Percentiles rank a stretch among this genome's conserved stretches.
These are phyloP conservation scores for Penicillium decumbens DNA, from an alignment of 2,329 filamentous ascomycete species.

Conservation along the genomic window DNA sequence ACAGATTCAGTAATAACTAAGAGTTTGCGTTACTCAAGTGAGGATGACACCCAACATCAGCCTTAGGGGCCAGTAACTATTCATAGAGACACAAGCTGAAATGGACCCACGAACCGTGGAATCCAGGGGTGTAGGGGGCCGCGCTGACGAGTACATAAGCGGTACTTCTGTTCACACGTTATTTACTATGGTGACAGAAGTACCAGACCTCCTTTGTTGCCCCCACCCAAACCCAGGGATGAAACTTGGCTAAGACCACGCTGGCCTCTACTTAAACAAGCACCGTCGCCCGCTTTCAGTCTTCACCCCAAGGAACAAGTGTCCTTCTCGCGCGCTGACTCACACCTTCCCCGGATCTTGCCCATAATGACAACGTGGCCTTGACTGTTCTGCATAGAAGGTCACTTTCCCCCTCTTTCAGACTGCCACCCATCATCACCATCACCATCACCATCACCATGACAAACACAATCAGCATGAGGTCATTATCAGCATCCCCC, in stretches of 20 bases:
- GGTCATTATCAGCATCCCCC: conserved; percentile 31
- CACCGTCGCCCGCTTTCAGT: conserved; percentile 15
- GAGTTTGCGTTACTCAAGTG: background rate
- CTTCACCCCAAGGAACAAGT: conserved; percentile 27
- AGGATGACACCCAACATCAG: background rate
- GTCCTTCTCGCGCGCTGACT: conserved; percentile 29
- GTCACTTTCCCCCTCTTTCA: conserved; percentile 6
- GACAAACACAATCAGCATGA: conserved; percentile 33
- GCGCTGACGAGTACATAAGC: background rate
- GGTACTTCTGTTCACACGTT: conserved; percentile 5
- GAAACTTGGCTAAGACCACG: conserved; percentile 28
- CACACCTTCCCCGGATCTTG: conserved; percentile 20
- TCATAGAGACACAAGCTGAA: background rate
- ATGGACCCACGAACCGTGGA: conserved; percentile 1
- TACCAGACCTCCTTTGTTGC: conserved; percentile 1
- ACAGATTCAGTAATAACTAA: background rate
- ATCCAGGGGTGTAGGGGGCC: conserved; percentile 9
- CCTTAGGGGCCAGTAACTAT: background rate
- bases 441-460: conserved; percentile 17
- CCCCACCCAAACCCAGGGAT: background rate
- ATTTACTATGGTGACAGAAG: background rate
- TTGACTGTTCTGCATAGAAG: conserved; percentile 6
- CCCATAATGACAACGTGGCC: conserved; percentile 39
- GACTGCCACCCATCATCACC: conserved; percentile 12
- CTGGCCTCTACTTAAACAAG: conserved; percentile 41